Evolutionary conservation across 805 yeast species (phyloP).

Genomic region (Nadsonia fulvescens): DNA sequence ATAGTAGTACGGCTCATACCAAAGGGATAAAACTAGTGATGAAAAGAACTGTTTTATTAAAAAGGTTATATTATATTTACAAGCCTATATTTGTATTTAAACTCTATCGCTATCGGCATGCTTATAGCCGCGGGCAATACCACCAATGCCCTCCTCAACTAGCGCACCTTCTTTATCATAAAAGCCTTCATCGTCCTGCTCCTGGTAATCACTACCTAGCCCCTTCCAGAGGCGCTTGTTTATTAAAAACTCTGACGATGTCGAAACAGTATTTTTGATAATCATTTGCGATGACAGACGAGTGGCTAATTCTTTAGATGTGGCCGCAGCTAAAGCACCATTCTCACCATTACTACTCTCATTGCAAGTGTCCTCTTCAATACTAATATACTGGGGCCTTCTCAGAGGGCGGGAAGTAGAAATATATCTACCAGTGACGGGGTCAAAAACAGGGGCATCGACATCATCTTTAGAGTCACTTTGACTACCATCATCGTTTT

Average conservation of each 20-base stretch:
- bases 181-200: constrained; percentile 21
- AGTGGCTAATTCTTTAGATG: constrained; percentile 22
- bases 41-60: no score
- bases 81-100: constrained; percentile 3
- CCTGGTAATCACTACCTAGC: constrained; percentile 62
- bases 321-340: no score
- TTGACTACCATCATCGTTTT: constrained; percentile 8
- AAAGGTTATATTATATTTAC: constrained; percentile 3
- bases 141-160: constrained; percentile 67
- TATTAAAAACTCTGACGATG: constrained; percentile 67
- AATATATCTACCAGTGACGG: constrained; percentile 66
- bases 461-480: constrained; percentile 24
- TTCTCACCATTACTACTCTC: constrained; percentile 12
- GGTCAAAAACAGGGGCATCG: constrained; percentile 70
- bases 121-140: constrained; percentile 75
- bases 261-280: constrained; percentile 65
- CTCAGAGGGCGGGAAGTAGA: constrained; percentile 63
- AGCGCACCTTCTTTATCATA: constrained; percentile 56
- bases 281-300: constrained; percentile 41
- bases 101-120: constrained; percentile 7
- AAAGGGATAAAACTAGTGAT: no score
- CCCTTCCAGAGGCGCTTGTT: constrained; percentile 65
- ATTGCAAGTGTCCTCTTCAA: constrained; percentile 27
- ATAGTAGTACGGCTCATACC: no score
- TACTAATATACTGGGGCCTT: constrained; percentile 41